Conservation (phyloP, 1,284 basidiomycete species). For the Tranzscheliella williamsii region DNA sequence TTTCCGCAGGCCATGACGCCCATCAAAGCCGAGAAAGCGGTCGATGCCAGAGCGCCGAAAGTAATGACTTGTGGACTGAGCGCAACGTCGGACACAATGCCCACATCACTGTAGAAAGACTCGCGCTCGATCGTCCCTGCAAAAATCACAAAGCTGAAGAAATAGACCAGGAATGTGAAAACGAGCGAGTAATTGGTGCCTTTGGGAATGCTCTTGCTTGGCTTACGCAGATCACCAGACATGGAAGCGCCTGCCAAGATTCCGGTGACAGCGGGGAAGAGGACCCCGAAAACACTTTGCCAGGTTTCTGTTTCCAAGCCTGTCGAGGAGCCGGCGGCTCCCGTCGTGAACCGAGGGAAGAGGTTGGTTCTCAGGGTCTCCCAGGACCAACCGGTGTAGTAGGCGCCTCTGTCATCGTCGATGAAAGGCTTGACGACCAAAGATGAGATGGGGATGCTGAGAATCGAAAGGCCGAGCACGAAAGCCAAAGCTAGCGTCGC, state of each 20-base stretch:
- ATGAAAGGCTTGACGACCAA: conserved; percentile 50
- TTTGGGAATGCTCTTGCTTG: conserved; percentile 61
- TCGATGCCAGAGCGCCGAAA: conserved; percentile 56
- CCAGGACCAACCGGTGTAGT: conserved; percentile 57
- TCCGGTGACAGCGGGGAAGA: conserved; percentile 59
- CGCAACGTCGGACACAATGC: conserved; percentile 56
- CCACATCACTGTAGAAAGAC: conserved; percentile 55
- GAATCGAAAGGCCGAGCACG: conserved; percentile 48
- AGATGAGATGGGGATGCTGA: conserved; percentile 55
- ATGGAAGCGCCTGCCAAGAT: conserved; percentile 59
- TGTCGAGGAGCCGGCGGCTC: conserved; percentile 54
- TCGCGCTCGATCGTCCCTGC: conserved; percentile 56
- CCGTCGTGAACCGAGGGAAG: conserved; percentile 55
- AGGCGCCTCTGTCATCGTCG: conserved; percentile 52
- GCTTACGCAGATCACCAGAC: conserved; percentile 60
- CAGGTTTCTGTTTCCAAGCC: conserved; percentile 43
- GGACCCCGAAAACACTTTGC: conserved; percentile 58
- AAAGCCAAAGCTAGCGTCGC: conserved; percentile 55
- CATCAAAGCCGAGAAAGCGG: conserved; percentile 59
- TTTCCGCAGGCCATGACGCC: conserved; percentile 60
- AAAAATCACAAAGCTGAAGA: conserved; percentile 52
- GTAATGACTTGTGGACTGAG: conserved; percentile 55
- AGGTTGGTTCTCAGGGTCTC: conserved; percentile 51
- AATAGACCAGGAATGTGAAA: conserved; percentile 57
- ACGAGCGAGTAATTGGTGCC: conserved; percentile 58